Evolutionary conservation across 2,329 filamentous ascomycete species (phyloP), one percentile per base, ranked within the genome.

Genomic region (Exophiala calicioides): DNA sequence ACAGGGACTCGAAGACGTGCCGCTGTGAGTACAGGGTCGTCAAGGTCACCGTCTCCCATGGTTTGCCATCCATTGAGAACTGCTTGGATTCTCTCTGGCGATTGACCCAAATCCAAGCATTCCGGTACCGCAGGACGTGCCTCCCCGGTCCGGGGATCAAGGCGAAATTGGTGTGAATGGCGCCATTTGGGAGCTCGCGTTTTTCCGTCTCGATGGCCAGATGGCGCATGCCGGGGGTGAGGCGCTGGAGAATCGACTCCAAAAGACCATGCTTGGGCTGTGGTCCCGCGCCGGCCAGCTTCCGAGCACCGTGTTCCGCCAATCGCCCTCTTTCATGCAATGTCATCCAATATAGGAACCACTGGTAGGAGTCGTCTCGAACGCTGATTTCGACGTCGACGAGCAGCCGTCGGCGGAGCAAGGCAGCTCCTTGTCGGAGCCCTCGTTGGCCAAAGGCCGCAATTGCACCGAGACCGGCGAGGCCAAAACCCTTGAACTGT

Each of bases 341-440:
- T 5, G 90, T 90, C 66, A 98, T 86, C 90, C 93, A 98, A 56
- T 90, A 85, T 7, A 98, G 77, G 31, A 98, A 82, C 91, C 90
- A 97, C 30, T 84, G 84, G 65, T 97, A 98, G 1, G 91, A 90
- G 33, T 89, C 83, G 69, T 98, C 93, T 61, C 91, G 88, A 64
- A 89, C 87, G 67, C 88, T 91, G 68, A 98, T 95, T 69, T 98
- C 93, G 61, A 98, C 83, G 61, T 96, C 90, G 60, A 97, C 88
- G 21, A 98, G 82, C 71, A 98, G 82, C 37, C 91, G 88, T 42
- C 86, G 84, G 38, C 88, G 86, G 48, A 95, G 71, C 46, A 94
- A 76, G 32, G 80, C 79, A n/a, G 85, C 83, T 44, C 82, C 82
- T 60, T 82, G 76, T 50, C 90, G 80, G 49, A 86, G 67, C 24